Base-by-base conservation (phyloP, 805 yeast species). In the Starmera amethionina region DNA sequence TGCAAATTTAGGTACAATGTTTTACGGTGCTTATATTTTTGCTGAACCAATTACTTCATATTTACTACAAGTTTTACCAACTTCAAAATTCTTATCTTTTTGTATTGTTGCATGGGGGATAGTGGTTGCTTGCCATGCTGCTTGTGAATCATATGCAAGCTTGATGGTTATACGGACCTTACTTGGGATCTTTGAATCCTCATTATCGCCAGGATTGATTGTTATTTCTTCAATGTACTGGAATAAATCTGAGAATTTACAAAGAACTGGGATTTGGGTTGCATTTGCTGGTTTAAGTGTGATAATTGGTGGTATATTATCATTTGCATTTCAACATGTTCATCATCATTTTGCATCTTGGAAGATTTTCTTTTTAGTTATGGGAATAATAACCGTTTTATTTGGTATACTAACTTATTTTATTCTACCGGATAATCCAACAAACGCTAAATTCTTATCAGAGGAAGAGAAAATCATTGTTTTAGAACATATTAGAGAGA, bases 171-270 rank as follows among this genome's bases (percentile, higher is more conserved):
- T 72, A 1, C 59, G 82, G 41, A 63, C 73, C 5, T 54, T 76
- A 22, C 51, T 76, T 19, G 82, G 82, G 8, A 50, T 70, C 18
- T 73, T 75, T 46, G 82, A 77, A 51, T 57, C 75, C 1, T 68
- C 75, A 3, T 64, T 76, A 35, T 73, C 79, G 1, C 78, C 79
- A 1, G 77, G 79, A 0, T 66, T 75, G 37, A 67, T 76, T 40
- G 61, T 77, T 25, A 66, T 79, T 34, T 73, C 79, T 32, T 72
- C 81, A 25, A 76, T 76, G 81, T 79, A 76, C 60, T 79, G 76
- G 59, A 70, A 71, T 32, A 70, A 69, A 41, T 52, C 63, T 5
- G 79, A 75, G 44, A 79, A 73, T 51, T 59, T 70, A 32, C 60
- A 64, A 28, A 61, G 79, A 52, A 73, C 75, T 35, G 79, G 79